Conservation (phyloP, 176 grass and related monocot genomes). For the Poa pratensis region DNA sequence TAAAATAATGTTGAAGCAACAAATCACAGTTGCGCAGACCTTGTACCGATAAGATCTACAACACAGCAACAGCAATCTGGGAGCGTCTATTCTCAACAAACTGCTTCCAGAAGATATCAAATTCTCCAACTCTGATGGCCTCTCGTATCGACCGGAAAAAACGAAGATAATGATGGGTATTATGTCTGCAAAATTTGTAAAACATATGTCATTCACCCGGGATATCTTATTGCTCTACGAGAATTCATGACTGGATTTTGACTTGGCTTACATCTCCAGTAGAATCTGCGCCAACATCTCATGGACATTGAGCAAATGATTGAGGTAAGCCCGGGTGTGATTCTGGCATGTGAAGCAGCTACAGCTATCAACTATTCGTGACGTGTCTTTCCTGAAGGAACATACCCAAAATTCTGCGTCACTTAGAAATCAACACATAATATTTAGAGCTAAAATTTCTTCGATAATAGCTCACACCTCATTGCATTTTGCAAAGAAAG, state of each 20-base stretch:
- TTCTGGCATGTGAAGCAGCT: slow-evolving; percentile 91
- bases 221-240: neutral
- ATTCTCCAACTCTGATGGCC: slow-evolving; percentile 68
- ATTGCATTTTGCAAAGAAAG: neutral
- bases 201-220: neutral
- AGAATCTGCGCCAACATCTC: slow-evolving; percentile 97
- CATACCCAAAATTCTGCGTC: slow-evolving; percentile 2
- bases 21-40: neutral
- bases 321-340: slow-evolving; percentile 91
- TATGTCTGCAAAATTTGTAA: slow-evolving; percentile 68
- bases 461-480: neutral
- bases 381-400: slow-evolving; percentile 74
- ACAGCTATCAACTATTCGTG: slow-evolving; percentile 71
- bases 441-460: neutral
- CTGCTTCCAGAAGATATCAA: slow-evolving; percentile 57
- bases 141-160: slow-evolving; percentile 75
- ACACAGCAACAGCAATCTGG: slow-evolving; percentile 45
- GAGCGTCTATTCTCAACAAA: slow-evolving; percentile 65
- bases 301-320: slow-evolving; percentile 92
- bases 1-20: neutral
- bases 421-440: slow-evolving; percentile 19
- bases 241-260: slow-evolving; percentile 7
- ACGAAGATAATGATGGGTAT: slow-evolving; percentile 87
- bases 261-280: slow-evolving; percentile 87
- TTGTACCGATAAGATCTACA: slow-evolving; percentile 18